phyloP scores from a whole-genome alignment of 192 early-diverging fungal genomes.

The Gryganskiella cystojenkinii region DNA sequence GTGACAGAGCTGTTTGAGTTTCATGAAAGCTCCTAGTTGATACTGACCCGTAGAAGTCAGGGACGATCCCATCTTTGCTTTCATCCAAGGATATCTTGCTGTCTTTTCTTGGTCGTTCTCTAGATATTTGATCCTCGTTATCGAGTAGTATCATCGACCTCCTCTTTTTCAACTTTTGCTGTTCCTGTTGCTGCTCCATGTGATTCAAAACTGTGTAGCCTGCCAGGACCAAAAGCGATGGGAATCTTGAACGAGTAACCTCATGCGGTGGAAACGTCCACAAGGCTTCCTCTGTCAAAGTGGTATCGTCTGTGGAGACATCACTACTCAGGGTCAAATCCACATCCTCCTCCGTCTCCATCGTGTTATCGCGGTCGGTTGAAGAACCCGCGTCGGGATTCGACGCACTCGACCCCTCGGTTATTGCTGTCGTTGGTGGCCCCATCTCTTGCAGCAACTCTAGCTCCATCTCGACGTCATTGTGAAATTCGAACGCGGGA shows the following conservation, averaged over 20 bases:
- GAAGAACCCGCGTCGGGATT: too few relatives aligned
- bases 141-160: neutral
- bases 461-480: conserved; percentile 11
- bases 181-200: conserved; percentile 3
- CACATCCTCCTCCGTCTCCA: too few relatives aligned
- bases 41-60: too few relatives aligned
- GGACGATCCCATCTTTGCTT: neutral
- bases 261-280: conserved; percentile 7
- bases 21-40: too few relatives aligned
- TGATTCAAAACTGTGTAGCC: conserved; percentile 29
- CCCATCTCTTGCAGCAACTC: neutral
- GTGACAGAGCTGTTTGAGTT: too few relatives aligned
- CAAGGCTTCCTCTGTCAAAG: neutral
- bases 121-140: too few relatives aligned
- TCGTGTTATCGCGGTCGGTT: too few relatives aligned
- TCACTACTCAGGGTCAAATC: neutral
- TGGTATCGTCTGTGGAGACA: neutral
- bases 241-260: conserved; percentile 23
- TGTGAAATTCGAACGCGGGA: neutral
- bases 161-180: neutral
- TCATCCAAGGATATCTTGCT: conserved; percentile 24
- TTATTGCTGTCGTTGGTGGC: neutral
- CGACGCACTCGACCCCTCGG: neutral
- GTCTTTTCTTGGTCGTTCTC: conserved; percentile 29
- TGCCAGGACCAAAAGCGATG: conserved; percentile 22